Evolutionary conservation across 495 filamentous ascomycete genomes (phyloP).

Genomic region (Lepidopterella palustris): DNA sequence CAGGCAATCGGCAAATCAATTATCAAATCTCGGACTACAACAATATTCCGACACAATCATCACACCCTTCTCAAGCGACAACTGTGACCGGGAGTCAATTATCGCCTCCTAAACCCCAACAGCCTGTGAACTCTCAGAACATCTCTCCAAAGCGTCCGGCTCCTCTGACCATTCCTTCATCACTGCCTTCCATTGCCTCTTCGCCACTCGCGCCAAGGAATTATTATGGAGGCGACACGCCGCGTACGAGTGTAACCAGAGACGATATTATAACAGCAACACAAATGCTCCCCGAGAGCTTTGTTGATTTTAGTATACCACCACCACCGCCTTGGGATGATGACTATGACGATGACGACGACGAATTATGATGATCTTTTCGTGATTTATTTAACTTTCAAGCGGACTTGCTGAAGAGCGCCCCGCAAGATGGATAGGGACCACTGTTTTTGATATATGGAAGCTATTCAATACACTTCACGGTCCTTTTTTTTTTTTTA

Average conservation of each 20-base stretch:
- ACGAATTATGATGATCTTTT: neutral
- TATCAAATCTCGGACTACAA: neutral
- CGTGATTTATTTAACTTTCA: too few species aligned
- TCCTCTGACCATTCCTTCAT: neutral
- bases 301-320: neutral
- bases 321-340: neutral
- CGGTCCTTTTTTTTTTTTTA: neutral
- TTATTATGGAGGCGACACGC: neutral
- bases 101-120: constrained; percentile 2
- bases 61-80: constrained; percentile 32
- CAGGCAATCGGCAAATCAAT: neutral
- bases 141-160: neutral
- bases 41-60: neutral
- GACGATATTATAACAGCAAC: neutral
- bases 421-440: too few species aligned
- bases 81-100: constrained; percentile 27
- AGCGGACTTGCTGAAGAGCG: too few species aligned
- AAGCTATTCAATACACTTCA: too few species aligned
- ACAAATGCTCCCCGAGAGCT: neutral
- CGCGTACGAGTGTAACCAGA: neutral
- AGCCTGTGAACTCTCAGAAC: neutral
- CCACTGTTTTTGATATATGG: too few species aligned
- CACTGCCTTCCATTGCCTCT: neutral
- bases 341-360: neutral
- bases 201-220: neutral